Evolutionary conservation across 306 rosid species (phyloP), one percentile per base, ranked within the genome.

Genomic region (Cicer yamashitae): DNA sequence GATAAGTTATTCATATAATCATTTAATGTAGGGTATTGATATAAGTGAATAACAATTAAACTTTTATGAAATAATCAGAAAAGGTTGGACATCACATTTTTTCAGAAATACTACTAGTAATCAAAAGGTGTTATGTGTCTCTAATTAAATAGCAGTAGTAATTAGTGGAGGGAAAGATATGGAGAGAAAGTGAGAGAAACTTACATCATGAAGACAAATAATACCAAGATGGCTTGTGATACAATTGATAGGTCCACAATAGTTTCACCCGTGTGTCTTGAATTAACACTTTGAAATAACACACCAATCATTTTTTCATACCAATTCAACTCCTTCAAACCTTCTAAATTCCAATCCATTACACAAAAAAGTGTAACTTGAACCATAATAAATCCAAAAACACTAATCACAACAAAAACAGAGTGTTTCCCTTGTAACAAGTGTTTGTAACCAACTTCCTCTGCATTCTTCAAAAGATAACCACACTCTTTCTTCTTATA

Each of bases 141-240:
- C 22, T 20, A 20, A 20, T 20, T 20, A 20, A 20, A 20, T 20
- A 20, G 22, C 22, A 20, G 1, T 50, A 6, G 15, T 7, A 52
- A 15, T 52, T 3, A 52, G 5, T 10, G 48, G 18, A 17, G 18
- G 18, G 18, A 17, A 17, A 17, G 18, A 17, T 17, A 17, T 17
- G 18, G n/a, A 37, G 8, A 51, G 44, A 52, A 43, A 52, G 62
- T 12, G 62, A 59, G 70, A 77, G 76, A 47, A 12, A 85, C 96
- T 88, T 20, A 90, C 96, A 88, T 88, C 90, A 90, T 86, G 10
- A 88, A 50, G 13, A 85, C 81, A 59, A 90, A 88, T 5, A 88
- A 40, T 2, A 85, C 85, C 89, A 87, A 83, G 67, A 85, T 75
- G 46, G 93, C 87, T 0, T 82, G 74, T 0, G 91, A 88, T 38